Evolutionary conservation across 768 basidiomycete genomes (phyloP), one percentile per base, ranked within the genome.

Genomic region (Tylopilus subfusipes): DNA sequence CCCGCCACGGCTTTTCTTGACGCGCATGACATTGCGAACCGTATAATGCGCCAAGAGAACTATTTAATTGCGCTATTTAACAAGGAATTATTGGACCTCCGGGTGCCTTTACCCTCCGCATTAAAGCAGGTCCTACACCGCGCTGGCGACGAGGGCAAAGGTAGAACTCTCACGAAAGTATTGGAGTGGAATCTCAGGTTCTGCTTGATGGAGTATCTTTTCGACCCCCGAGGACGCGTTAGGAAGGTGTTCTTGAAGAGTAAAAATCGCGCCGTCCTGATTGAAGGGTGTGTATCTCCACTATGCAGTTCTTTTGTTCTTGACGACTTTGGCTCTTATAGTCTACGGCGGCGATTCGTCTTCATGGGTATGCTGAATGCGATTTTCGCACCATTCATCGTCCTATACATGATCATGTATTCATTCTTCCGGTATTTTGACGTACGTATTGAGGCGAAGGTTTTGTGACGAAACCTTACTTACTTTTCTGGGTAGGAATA

Each of bases 401-500:
- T 98, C 30, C 75, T 95, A 18, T 99, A 99, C 70, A 82, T 98
- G 40, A 72, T 98, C 38, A 91, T 98, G 85, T 99, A 97, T 69
- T 98, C 94, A 1, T 99, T 99, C 80, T 99, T 99, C 79, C 90
- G 96, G 4, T 99, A 99, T 70, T 99, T 99, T 57, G 97, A 99
- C 79, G 97, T 93, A 45, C 48, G 84, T 70, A 13, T 19, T n/a
- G 18, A 22, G 30, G 36, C 18, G 18, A 40, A 4, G n/a, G 4
- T 40, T 27, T 27, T 29, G 34, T 9, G 25, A 29, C 18, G 22
- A 39, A 31, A 4, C 31, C 12, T 42, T 24, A 22, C 21, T 33
- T 31, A 44, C 42, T 30, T 54, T 54, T 22, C 18, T 18, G 40
- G 30, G 27, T 61, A 99, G 97, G 95, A 99, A 79, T 98, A 98